A percentile compares a stretch with the other conserved stretches of the same genome.
phyloP scores from a whole-genome alignment of 257 asterid genomes.

The Solanum corneliomulleri region DNA sequence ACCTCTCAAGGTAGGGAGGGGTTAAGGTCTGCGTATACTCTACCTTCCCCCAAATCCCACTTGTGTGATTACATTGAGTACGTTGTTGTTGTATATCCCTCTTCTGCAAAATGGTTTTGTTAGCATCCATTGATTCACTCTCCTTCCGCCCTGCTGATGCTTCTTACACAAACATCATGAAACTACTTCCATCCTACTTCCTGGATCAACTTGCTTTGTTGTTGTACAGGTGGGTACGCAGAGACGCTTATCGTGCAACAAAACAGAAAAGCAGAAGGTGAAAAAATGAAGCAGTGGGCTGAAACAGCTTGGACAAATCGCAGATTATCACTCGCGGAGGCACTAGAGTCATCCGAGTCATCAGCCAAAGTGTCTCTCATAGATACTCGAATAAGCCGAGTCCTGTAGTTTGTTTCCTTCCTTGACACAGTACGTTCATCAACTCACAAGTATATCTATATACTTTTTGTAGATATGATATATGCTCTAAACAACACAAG shows the following conservation, averaged over 20 bases:
- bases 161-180: neutral
- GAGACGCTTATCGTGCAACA: conserved; percentile 65
- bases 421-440: neutral
- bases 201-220: neutral
- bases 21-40: neutral
- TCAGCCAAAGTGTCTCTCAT: conserved; percentile 41
- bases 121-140: neutral
- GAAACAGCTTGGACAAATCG: conserved; percentile 55
- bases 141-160: neutral
- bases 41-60: neutral
- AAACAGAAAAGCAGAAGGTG: conserved; percentile 80
- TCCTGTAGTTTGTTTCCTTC: conserved; percentile 21
- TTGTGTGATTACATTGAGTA: neutral
- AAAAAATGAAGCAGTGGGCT: conserved; percentile 60
- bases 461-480: neutral
- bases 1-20: neutral
- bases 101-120: too few species aligned
- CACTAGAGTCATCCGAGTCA: conserved; percentile 44
- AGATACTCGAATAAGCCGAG: conserved; percentile 71
- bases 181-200: neutral
- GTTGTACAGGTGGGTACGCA: conserved; percentile 75
- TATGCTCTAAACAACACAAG: neutral
- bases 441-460: neutral
- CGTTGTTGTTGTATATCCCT: too few species aligned
- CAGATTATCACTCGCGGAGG: conserved; percentile 56